Evolutionary conservation across 768 basidiomycete genomes (phyloP).

Genomic region (Pulveroboletus frians): DNA sequence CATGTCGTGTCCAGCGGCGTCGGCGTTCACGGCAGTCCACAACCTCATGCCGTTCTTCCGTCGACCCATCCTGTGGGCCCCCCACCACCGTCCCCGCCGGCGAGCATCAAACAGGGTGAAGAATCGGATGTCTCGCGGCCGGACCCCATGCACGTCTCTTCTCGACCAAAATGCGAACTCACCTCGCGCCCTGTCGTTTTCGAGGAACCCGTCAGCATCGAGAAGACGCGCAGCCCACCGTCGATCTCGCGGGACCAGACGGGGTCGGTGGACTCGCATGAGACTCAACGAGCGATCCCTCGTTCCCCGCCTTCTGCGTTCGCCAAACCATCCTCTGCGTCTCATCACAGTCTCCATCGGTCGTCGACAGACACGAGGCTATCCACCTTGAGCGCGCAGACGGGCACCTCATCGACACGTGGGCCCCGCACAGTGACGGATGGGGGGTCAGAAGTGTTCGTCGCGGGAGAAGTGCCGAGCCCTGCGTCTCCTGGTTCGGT

Average conservation of each 20-base stretch:
- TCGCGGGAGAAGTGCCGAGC: constrained; percentile 16
- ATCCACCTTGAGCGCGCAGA: constrained; percentile 25
- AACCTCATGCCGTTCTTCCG: background rate
- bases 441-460: constrained; percentile 13
- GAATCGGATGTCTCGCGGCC: constrained; percentile 15
- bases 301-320: constrained; percentile 22
- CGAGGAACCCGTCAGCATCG: constrained; percentile 28
- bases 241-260: constrained; percentile 21
- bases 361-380: constrained; percentile 49
- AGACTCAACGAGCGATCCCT: constrained; percentile 11
- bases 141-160: constrained; percentile 28
- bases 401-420: constrained; percentile 20
- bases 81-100: constrained; percentile 52
- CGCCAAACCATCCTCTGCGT: constrained; percentile 4
- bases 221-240: constrained; percentile 18
- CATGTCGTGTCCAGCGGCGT: constrained; percentile 27
- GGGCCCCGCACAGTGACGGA: constrained; percentile 15
- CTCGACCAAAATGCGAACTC: constrained; percentile 19
- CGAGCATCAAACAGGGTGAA: constrained; percentile 32
- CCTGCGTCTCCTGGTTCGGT: constrained; percentile 14
- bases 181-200: constrained; percentile 27
- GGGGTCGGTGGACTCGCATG: constrained; percentile 30
- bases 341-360: constrained; percentile 35
- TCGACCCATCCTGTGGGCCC: constrained; percentile 36
- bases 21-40: constrained; percentile 7